phyloP scores from a whole-genome alignment of 1,284 basidiomycete genomes.

The Termitomyces sp. region DNA sequence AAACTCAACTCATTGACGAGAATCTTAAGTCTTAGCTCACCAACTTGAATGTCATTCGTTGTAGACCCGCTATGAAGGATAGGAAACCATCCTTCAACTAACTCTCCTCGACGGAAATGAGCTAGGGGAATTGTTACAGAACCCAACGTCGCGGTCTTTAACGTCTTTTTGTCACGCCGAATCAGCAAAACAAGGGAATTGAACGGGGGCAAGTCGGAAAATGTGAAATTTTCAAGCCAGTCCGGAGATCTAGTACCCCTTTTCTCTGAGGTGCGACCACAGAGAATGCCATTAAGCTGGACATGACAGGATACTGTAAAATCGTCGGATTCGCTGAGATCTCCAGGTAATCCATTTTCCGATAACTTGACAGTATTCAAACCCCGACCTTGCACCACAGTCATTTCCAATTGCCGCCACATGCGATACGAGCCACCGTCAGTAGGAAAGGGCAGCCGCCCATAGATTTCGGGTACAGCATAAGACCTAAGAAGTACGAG shows the following conservation, averaged over 20 bases:
- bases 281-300: conserved; percentile 55
- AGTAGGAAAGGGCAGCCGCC: conserved; percentile 46
- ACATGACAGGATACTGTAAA: conserved; percentile 70
- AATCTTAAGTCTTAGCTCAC: conserved; percentile 69
- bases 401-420: conserved; percentile 76
- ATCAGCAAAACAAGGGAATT: conserved; percentile 60
- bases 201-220: conserved; percentile 69
- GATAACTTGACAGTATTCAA: conserved; percentile 45
- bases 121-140: conserved; percentile 58
- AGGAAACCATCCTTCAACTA: conserved; percentile 81
- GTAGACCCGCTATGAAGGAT: conserved; percentile 49
- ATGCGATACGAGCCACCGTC: conserved; percentile 77
- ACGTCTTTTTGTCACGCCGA: conserved; percentile 60
- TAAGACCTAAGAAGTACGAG: conserved; percentile 71
- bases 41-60: conserved; percentile 54
- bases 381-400: conserved; percentile 64
- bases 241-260: conserved; percentile 59
- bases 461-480: conserved; percentile 72
- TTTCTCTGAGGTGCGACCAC: conserved; percentile 69
- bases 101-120: conserved; percentile 68
- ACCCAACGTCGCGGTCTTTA: conserved; percentile 55
- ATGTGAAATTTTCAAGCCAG: conserved; percentile 76
- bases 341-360: conserved; percentile 22
- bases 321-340: conserved; percentile 49
- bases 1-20: conserved; percentile 68